Evolutionary conservation across 768 basidiomycete genomes (phyloP), one percentile per base, ranked within the genome.

Genomic region (Chalciporus piperatus): DNA sequence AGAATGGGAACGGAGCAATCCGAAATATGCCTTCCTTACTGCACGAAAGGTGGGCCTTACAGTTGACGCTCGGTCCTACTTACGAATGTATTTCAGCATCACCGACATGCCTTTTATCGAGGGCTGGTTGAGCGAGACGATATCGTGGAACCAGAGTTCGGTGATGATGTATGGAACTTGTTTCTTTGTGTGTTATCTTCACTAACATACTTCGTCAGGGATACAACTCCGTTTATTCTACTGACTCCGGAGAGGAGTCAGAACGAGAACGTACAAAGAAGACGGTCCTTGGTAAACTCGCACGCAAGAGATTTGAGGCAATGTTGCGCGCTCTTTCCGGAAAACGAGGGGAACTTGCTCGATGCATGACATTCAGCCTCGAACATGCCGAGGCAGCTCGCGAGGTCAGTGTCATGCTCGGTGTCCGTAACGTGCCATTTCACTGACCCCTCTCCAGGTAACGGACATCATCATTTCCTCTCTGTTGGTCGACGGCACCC

Each of bases 311-410:
- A 48, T 95, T 98, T 60, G 92, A 97, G 70, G 83, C 85, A 3
- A 92, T 98, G 85, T 76, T 99, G 39, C 83, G 97, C 17, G 85
- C 83, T 7, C 72, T 98, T 61, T 85, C 85, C 7, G 94, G 94
- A 3, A 84, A 86, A 60, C 76, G 94, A 51, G 93, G 90, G 6
- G 92, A 95, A 68, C 83, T 98, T 35, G 97, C 92, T 28, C 78
- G 93, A 20, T 93, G 90, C 54, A 99, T 98, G 97, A 82, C 88
- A n/a, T 98, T 98, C 65, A 91, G 93, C 56, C 76, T 99, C 39
- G 92, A 95, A 66, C 93, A 96, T 63, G 96, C 95, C 1, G 96
- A 98, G 69, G 94, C 94, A 16, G 93, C 95, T 16, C 83, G 87
- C 50, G 95, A 97, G 77, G 95, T 93, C 60, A 52, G 66, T 68